Conservation (phyloP, 2,329 filamentous ascomycete species). For the Ophiostoma angusticollis region DNA sequence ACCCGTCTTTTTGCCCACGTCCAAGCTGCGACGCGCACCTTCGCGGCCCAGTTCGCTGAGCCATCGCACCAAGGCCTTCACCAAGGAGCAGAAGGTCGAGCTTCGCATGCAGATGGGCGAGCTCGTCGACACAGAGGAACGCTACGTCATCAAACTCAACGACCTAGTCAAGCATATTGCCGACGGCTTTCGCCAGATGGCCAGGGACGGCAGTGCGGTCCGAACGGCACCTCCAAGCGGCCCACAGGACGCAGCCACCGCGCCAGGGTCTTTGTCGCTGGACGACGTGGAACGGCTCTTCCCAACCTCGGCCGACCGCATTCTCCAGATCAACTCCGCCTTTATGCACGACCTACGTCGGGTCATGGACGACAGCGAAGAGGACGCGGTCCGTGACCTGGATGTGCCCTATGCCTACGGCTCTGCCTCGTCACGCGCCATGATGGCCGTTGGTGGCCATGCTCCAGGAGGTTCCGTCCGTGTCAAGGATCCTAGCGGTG, state of each 20-base stretch:
- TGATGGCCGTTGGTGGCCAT: conserved; percentile 18
- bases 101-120: conserved; percentile 82
- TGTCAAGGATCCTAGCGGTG: conserved; percentile 61
- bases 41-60: conserved; percentile 75
- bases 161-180: conserved; percentile 74
- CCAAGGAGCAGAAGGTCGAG: conserved; percentile 69
- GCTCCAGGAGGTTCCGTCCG: conserved; percentile 28
- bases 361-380: conserved; percentile 72
- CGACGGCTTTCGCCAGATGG: conserved; percentile 62
- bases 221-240: no score
- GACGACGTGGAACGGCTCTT: conserved; percentile 67
- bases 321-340: conserved; percentile 66
- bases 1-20: conserved; percentile 74
- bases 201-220: conserved; percentile 42
- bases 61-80: conserved; percentile 57
- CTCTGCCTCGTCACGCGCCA: conserved; percentile 15
- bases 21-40: conserved; percentile 69
- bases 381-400: conserved; percentile 65
- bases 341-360: conserved; percentile 67
- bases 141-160: conserved; percentile 79
- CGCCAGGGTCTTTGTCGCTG: no score
- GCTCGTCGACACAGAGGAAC: conserved; percentile 82
- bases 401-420: conserved; percentile 35
- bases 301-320: conserved; percentile 64
- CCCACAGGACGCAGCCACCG: no score